Evolutionary conservation across 2,329 filamentous ascomycete genomes (phyloP).

Genomic region (Aspergillus puulaauensis): DNA sequence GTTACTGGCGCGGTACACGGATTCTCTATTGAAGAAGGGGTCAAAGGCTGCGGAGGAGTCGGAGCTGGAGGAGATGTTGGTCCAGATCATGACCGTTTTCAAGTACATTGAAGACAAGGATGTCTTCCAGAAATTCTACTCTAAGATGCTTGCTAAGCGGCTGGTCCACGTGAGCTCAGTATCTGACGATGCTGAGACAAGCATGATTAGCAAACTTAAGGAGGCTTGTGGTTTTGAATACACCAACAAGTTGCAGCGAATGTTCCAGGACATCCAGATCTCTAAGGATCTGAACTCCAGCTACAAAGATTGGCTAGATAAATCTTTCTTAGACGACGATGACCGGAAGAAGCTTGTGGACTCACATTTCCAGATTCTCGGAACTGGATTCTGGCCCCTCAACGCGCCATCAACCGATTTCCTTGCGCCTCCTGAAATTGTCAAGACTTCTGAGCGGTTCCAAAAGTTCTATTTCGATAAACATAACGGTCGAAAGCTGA

Average conservation of each 20-base stretch:
- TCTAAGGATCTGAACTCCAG: slow-evolving; percentile 93
- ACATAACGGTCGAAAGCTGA: slow-evolving; percentile 93
- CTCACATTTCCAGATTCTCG: slow-evolving; percentile 86
- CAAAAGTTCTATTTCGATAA: slow-evolving; percentile 91
- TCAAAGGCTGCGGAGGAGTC: slow-evolving; percentile 90
- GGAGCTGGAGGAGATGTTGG: slow-evolving; percentile 83
- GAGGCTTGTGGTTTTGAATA: slow-evolving; percentile 99
- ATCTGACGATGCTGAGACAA: slow-evolving; percentile 95
- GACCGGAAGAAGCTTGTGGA: slow-evolving; percentile 72
- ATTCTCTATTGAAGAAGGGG: slow-evolving; percentile 85
- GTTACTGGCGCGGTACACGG: slow-evolving; percentile 90
- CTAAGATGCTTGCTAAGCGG: slow-evolving; percentile 90
- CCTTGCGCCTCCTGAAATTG: slow-evolving; percentile 79
- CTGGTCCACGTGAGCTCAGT: slow-evolving; percentile 93
- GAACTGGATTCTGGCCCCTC: slow-evolving; percentile 96
- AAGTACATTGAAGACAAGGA: slow-evolving; percentile 99
- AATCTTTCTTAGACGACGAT: slow-evolving; percentile 60
- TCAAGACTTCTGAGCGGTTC: slow-evolving; percentile 86
- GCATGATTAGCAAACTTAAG: slow-evolving; percentile 99
- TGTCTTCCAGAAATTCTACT: slow-evolving; percentile 99
- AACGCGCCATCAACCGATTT: slow-evolving; percentile 85
- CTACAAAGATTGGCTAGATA: slow-evolving; percentile 76
- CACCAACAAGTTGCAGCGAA: slow-evolving; percentile 98
- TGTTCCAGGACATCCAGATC: slow-evolving; percentile 99
- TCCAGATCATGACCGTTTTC: slow-evolving; percentile 98